Evolutionary conservation across 495 filamentous ascomycete species (phyloP).

Genomic region (Pyrenula massariospora): DNA sequence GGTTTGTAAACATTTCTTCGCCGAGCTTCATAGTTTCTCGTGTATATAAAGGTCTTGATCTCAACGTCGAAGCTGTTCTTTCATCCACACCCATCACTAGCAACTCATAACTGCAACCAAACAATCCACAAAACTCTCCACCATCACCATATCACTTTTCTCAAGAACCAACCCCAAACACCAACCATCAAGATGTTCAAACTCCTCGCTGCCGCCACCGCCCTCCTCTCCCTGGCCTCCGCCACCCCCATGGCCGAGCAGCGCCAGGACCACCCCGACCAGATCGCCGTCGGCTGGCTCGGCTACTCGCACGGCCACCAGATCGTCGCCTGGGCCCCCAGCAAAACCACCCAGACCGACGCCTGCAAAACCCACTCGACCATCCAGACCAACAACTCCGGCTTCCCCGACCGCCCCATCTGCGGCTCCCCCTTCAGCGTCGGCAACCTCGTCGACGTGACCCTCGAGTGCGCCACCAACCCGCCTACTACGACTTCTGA

Average conservation of each 20-base stretch:
- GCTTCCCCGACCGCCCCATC: neutral
- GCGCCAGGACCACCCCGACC: neutral
- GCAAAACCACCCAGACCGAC: neutral
- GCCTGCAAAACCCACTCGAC: neutral
- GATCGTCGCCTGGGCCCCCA: neutral
- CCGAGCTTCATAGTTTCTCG: neutral
- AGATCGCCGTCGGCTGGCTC: neutral
- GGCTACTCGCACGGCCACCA: neutral
- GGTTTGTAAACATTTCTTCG: neutral
- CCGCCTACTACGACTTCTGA: neutral
- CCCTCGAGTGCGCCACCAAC: neutral
- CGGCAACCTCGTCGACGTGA: neutral
- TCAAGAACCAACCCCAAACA: neutral
- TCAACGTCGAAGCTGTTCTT: neutral
- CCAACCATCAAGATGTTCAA: no score
- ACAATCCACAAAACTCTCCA: neutral
- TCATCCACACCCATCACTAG: neutral
- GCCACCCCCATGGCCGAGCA: neutral
- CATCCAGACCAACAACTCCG: conserved; percentile 1
- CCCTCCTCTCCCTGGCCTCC: neutral
- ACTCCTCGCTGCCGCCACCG: neutral
- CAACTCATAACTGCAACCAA: neutral
- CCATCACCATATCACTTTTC: neutral
- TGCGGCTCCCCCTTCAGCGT: neutral
- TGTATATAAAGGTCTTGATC: neutral